Conservation (phyloP, 164 flowering plant genomes). For the Magnolia changhungtana region DNA sequence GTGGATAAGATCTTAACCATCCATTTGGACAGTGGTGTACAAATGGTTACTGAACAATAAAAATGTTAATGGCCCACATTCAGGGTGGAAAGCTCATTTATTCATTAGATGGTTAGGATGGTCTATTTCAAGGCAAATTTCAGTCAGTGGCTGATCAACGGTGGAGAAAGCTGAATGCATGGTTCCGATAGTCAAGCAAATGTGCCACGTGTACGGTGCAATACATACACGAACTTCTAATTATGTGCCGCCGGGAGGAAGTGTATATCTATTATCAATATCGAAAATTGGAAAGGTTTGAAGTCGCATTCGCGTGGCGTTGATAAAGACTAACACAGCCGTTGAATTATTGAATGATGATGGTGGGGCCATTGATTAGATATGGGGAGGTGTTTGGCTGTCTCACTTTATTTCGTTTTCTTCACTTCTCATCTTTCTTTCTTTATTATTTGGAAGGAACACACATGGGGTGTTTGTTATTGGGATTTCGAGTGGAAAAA, state of each 20-base stretch:
- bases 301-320: neutral
- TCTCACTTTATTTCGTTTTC: neutral
- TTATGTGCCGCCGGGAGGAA: no score
- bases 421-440: neutral
- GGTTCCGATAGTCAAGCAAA: neutral
- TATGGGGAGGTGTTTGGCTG: neutral
- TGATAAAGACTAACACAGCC: neutral
- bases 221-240: no score
- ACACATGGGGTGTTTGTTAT: neutral
- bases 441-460: neutral
- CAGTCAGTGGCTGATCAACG: neutral
- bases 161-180: neutral
- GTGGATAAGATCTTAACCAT: no score
- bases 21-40: neutral
- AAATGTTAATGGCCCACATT: neutral
- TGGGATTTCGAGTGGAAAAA: neutral
- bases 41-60: neutral
- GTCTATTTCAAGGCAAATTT: neutral
- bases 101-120: neutral
- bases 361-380: neutral
- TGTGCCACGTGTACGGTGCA: no score
- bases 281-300: neutral
- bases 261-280: neutral
- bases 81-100: neutral
- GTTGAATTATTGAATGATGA: neutral